phyloP scores from a whole-genome alignment of 441 rosid genomes.

The Populus tomentosa region DNA sequence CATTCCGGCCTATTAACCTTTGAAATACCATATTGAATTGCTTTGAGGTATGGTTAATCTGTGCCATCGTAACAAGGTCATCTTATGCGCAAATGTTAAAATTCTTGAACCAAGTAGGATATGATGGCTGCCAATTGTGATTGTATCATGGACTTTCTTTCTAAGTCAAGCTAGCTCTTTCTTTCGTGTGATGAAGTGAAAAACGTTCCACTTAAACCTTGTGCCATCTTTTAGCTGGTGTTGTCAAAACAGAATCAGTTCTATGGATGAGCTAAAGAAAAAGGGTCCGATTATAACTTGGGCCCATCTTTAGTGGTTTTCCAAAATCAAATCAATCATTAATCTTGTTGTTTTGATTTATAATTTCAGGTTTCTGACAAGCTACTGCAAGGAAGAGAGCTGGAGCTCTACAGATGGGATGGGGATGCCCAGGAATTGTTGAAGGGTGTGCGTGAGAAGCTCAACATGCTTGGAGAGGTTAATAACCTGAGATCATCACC shows the following conservation, averaged over 20 bases:
- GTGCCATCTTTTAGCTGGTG: neutral
- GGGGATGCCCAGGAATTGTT: conserved; percentile 53
- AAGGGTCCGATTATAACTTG: neutral
- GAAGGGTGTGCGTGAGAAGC: conserved; percentile 64
- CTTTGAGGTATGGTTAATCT: neutral
- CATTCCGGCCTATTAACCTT: neutral
- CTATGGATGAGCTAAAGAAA: neutral
- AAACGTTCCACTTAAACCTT: neutral
- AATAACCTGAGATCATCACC: conserved; percentile 17
- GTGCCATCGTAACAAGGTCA: neutral
- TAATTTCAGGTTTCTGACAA: conserved; percentile 57
- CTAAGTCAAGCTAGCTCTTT: neutral
- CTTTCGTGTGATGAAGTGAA: neutral
- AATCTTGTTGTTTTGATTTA: neutral
- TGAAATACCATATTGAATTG: neutral
- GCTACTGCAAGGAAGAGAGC: conserved; percentile 61
- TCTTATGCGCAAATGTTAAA: neutral
- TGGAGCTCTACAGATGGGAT: conserved; percentile 68
- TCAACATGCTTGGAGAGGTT: conserved; percentile 84
- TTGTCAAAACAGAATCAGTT: neutral
- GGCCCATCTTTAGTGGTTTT: neutral
- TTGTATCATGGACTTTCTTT: neutral
- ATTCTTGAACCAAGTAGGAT: neutral
- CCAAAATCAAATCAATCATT: neutral
- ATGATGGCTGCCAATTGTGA: neutral